A percentile compares a stretch with the other conserved stretches of the same genome.
Evolutionary conservation across 257 asterid genomes (phyloP).

Genomic region (Euphrasia confusa): DNA sequence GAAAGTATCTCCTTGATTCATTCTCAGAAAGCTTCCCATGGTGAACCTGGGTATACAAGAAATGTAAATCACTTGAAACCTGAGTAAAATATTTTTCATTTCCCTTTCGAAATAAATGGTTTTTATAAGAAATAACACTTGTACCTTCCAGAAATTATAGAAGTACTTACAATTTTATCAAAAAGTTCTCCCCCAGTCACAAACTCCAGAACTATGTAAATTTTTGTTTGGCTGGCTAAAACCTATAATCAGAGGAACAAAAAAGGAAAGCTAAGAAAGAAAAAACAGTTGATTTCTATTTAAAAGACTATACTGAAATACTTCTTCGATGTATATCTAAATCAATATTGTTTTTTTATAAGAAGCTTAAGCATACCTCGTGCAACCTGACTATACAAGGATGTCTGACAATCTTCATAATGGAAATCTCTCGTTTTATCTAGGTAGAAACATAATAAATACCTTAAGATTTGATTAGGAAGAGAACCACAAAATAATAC

Average conservation of each 20-base stretch:
- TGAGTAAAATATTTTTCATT: background rate
- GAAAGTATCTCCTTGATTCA: slow-evolving; percentile 81
- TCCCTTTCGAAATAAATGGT: slow-evolving; percentile 6
- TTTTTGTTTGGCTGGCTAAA: slow-evolving; percentile 66
- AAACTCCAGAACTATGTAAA: slow-evolving; percentile 82
- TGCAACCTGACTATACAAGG: slow-evolving; percentile 76
- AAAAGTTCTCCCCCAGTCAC: slow-evolving; percentile 90
- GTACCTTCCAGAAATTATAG: slow-evolving; percentile 5
- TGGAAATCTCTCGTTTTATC: slow-evolving; percentile 88
- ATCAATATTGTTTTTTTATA: slow-evolving; percentile 2
- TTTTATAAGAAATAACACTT: slow-evolving; percentile 12
- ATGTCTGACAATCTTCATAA: slow-evolving; percentile 93
- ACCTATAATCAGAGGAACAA: slow-evolving; percentile 43
- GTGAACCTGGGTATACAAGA: slow-evolving; percentile 54
- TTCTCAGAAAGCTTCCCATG: slow-evolving; percentile 66
- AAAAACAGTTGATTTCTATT: slow-evolving; percentile 8
- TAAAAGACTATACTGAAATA: background rate
- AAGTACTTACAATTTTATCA: slow-evolving; percentile 69
- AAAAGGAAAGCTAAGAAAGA: slow-evolving; percentile 21
- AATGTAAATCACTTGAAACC: background rate
- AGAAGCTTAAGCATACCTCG: slow-evolving; percentile 49
- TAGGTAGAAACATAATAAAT: slow-evolving; percentile 32
- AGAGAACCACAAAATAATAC: background rate
- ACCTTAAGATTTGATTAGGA: slow-evolving; percentile 12
- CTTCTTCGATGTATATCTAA: slow-evolving; percentile 12